These are phyloP conservation scores for Coemansia sp. DNA, from an alignment of 192 early-diverging fungal species.

Conservation along the genomic window DNA sequence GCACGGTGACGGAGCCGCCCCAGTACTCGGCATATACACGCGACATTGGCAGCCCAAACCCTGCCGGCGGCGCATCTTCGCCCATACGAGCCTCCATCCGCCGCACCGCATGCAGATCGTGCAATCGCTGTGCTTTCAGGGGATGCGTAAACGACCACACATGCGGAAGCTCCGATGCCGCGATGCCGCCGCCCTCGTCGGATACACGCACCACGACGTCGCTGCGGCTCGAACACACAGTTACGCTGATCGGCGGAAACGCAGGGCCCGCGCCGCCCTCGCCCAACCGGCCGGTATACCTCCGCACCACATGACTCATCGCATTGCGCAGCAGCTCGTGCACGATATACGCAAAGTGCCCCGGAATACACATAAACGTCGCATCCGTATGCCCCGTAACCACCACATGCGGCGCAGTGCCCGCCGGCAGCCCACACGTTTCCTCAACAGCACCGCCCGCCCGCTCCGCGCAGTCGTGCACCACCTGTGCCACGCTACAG, in stretches of 20 bases:
- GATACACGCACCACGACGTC: constrained; percentile 89
- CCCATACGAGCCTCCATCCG: constrained; percentile 74
- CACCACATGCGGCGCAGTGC: constrained; percentile 65
- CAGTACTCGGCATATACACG: constrained; percentile 93
- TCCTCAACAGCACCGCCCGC: constrained; percentile 46
- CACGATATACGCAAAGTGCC: constrained; percentile 91
- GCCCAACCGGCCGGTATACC: constrained; percentile 42
- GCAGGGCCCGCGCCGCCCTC: constrained; percentile 10
- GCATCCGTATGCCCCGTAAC: constrained; percentile 73
- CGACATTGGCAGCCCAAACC: constrained; percentile 90
- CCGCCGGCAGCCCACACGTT: constrained; percentile 42
- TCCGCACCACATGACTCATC: constrained; percentile 68
- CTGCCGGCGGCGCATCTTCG: constrained; percentile 55
- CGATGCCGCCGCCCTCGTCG: constrained; percentile 90
- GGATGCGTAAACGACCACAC: constrained; percentile 82
- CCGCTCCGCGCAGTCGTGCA: constrained; percentile 53
- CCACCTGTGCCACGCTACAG: constrained; percentile 45
- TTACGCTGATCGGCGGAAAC: constrained; percentile 82
- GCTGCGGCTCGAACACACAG: constrained; percentile 68
- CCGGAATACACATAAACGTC: constrained; percentile 89
- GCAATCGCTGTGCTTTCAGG: constrained; percentile 57
- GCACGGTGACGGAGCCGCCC: constrained; percentile 81
- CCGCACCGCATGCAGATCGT: constrained; percentile 70
- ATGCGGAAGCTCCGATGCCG: constrained; percentile 57
- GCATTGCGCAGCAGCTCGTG: constrained; percentile 89